A percentile compares a stretch with the other conserved stretches of the same genome.
phyloP scores from a whole-genome alignment of 768 basidiomycete genomes.

The Cantharellus anzutake region DNA sequence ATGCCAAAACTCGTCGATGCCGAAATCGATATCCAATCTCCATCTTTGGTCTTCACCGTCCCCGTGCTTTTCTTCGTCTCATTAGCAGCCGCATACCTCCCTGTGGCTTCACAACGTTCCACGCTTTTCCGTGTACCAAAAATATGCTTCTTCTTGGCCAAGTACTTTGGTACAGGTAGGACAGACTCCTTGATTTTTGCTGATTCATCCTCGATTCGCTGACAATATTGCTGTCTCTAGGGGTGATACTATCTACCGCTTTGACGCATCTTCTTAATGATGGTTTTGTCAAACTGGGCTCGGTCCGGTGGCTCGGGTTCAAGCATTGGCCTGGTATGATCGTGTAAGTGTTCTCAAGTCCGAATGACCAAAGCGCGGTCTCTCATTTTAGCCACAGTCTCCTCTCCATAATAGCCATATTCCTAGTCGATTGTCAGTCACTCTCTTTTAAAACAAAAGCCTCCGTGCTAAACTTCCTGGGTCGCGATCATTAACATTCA shows the following conservation, averaged over 20 bases:
- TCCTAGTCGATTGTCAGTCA: conserved; percentile 58
- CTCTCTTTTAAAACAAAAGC: conserved; percentile 1
- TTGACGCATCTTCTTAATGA: conserved; percentile 70
- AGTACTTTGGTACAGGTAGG: conserved; percentile 64
- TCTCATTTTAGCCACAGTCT: conserved; percentile 24
- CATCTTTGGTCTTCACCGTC: too few relatives aligned
- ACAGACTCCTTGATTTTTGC: not conserved
- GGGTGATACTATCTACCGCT: conserved; percentile 66
- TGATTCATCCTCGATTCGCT: not conserved
- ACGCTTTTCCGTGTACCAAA: conserved; percentile 40
- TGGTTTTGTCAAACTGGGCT: conserved; percentile 40
- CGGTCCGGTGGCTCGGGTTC: conserved; percentile 25
- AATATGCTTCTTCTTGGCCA: conserved; percentile 63
- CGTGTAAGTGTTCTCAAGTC: conserved; percentile 30
- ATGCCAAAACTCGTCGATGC: too few relatives aligned
- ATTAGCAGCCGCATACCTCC: conserved; percentile 22
- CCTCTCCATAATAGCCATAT: conserved; percentile 46
- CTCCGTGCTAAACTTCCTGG: not conserved
- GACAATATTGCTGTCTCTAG: conserved; percentile 16
- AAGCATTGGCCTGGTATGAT: conserved; percentile 45
- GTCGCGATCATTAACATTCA: too few relatives aligned
- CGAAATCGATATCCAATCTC: too few relatives aligned
- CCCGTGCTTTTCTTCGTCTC: not conserved
- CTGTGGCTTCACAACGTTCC: conserved; percentile 37
- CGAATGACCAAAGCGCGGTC: conserved; percentile 1